These are phyloP conservation scores for Halenospora varia DNA, from an alignment of 495 filamentous ascomycete genomes.

Conservation along the genomic window DNA sequence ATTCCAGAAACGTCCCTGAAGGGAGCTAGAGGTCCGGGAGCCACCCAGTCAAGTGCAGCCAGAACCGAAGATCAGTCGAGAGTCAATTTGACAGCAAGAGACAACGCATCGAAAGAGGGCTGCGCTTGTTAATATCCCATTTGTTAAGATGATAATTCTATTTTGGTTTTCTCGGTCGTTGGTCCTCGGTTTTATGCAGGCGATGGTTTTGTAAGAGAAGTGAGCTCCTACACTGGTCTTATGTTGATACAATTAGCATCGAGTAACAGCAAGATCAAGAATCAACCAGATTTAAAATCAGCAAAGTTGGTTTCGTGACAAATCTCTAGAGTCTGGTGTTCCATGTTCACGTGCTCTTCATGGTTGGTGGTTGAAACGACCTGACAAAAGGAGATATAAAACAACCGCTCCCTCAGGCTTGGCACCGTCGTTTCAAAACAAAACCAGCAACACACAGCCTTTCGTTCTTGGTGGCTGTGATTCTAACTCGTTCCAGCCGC, in stretches of 20 bases:
- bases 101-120: conserved; percentile 73
- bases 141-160: conserved; percentile 1
- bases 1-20: conserved; percentile 96
- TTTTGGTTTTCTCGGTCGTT: conserved; percentile 10
- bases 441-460: not conserved
- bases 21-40: conserved; percentile 65
- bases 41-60: conserved; percentile 44
- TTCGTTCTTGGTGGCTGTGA: not conserved
- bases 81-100: conserved; percentile 64
- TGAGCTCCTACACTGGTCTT: conserved; percentile 10
- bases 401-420: not conserved
- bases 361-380: not conserved
- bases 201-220: conserved; percentile 14
- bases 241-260: conserved; percentile 26
- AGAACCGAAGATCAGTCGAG: conserved; percentile 56
- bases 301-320: not conserved
- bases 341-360: not conserved
- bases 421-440: not conserved
- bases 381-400: not conserved
- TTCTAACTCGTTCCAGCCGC: not conserved
- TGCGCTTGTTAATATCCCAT: conserved; percentile 69
- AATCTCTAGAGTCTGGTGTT: not conserved
- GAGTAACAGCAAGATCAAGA: not conserved
- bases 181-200: conserved; percentile 13
- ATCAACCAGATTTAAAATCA: not conserved